These are phyloP conservation scores for Auriscalpium orientale DNA, from an alignment of 768 basidiomycete species.

Conservation along the genomic window DNA sequence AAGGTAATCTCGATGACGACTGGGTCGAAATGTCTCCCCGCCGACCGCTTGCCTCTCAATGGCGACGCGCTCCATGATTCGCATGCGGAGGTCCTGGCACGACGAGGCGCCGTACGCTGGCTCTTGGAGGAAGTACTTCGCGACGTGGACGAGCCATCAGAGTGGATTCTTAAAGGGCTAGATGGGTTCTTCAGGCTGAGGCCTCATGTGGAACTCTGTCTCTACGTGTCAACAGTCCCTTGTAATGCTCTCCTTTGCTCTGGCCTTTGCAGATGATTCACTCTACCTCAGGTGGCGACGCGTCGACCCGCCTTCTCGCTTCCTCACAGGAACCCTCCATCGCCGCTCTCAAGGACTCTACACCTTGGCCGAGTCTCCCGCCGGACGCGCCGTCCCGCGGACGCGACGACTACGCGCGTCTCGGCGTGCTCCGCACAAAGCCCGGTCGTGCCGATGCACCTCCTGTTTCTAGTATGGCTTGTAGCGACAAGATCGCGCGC, in stretches of 20 bases:
- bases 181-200: slow-evolving; percentile 40
- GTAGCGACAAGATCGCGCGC: slow-evolving; percentile 88
- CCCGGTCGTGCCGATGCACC: slow-evolving; percentile 89
- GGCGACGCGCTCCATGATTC: slow-evolving; percentile 85
- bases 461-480: slow-evolving; percentile 80
- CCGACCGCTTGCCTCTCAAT: slow-evolving; percentile 43
- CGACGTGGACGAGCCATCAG: slow-evolving; percentile 25
- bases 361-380: slow-evolving; percentile 25
- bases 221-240: slow-evolving; percentile 76
- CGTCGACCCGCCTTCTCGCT: slow-evolving; percentile 75
- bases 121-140: slow-evolving; percentile 62
- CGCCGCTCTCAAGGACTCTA: slow-evolving; percentile 58
- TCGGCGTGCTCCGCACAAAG: slow-evolving; percentile 83
- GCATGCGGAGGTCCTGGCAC: slow-evolving; percentile 89
- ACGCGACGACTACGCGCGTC: slow-evolving; percentile 66
- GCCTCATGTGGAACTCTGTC: slow-evolving; percentile 40
- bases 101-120: slow-evolving; percentile 74
- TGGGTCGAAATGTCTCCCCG: slow-evolving; percentile 83
- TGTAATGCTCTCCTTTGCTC: slow-evolving; percentile 27
- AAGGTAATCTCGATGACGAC: slow-evolving; percentile 70
- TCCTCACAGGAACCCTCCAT: slow-evolving; percentile 64
- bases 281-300: slow-evolving; percentile 60
- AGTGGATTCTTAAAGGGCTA: slow-evolving; percentile 36
- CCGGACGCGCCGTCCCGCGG: slow-evolving; percentile 52
- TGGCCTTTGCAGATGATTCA: background rate